Percentiles rank a stretch among this genome's conserved stretches.
These are phyloP conservation scores for Aquilaria yunnanensis DNA, from an alignment of 345 rosid species.

Conservation along the genomic window DNA sequence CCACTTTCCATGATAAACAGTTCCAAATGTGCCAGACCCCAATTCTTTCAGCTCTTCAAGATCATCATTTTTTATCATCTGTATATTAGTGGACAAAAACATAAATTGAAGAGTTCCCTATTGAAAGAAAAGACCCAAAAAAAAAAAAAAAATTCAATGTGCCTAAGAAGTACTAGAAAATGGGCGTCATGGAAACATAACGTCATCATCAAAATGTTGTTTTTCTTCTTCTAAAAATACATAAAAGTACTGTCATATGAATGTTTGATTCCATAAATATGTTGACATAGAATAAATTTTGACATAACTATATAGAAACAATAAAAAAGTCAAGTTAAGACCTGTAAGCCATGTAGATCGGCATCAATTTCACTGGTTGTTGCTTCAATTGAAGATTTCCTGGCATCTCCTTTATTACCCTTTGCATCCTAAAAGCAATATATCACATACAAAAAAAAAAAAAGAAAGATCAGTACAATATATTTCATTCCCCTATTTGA, in stretches of 20 bases:
- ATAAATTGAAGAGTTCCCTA: background rate
- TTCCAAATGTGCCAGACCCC: conserved; percentile 93
- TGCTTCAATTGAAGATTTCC: conserved; percentile 51
- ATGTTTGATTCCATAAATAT: background rate
- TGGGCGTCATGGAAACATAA: no score
- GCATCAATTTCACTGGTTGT: conserved; percentile 71
- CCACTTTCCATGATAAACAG: conserved; percentile 90
- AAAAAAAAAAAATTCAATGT: background rate
- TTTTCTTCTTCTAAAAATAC: no score
- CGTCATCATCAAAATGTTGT: no score
- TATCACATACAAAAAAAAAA: conserved; percentile 1
- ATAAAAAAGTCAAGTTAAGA: conserved; percentile 11
- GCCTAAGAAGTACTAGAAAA: background rate
- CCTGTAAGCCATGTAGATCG: conserved; percentile 77
- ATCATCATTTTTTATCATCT: conserved; percentile 75
- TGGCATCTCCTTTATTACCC: conserved; percentile 25
- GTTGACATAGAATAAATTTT: background rate
- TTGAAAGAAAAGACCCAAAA: background rate
- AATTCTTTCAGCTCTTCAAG: conserved; percentile 80
- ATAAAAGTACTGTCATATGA: no score
- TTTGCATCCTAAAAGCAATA: conserved; percentile 32
- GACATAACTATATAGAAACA: background rate
- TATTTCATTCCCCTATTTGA: no score
- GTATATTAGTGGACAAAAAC: conserved; percentile 8
- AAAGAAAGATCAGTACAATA: conserved; percentile 1